Base-by-base conservation (phyloP, 1,284 basidiomycete genomes). In the Ustilago trichophora region DNA sequence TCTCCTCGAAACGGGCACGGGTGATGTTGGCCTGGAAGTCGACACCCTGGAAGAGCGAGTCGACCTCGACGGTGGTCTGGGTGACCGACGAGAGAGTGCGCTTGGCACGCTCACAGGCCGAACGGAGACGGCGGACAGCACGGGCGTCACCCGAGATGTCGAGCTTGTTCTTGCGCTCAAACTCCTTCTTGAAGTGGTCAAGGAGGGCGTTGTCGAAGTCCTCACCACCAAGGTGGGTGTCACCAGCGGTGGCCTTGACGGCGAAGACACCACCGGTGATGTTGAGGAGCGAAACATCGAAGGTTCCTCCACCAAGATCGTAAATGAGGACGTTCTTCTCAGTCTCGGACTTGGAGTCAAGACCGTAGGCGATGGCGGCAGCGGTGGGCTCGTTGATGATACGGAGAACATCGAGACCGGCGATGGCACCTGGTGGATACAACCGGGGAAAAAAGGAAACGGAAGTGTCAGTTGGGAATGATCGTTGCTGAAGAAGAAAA, bases 101-200 rank as follows among this genome's bases (percentile, higher is more conserved):
- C 90, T 99, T 99, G 66, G 93, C 96, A 87, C 95, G 93, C 85
- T 98, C 95, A 85, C 95, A 98, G 79, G 96, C 96, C 76, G 90
- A 91, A 74, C 93, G 87, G 76, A 99, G 87, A 85, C 96, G 92
- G 76, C 95, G 88, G 78, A 96, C 88, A 62, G 95, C 96, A 87
- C 95, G 92, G 72, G 94, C 84, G 85, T 98, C 93, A 38, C 91
- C 92, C 41, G 92, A 92, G 84, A 99, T 96, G 84, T 98, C 95
- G 79, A 89, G 87, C 85, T 87, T 87, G 83, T 83, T 82, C 85
- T 87, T 87, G 77, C 85, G 83, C 87, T 96, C 92, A 82, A 87
- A 87, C 82, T 87, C 86, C 82, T 84, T 83, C 83, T 85, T 85
- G 84, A 87, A 87, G 83, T 92, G 90, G 63, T 98, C 92, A 69